phyloP scores from a whole-genome alignment of 495 filamentous ascomycete genomes.

The Filosporella fistucella region DNA sequence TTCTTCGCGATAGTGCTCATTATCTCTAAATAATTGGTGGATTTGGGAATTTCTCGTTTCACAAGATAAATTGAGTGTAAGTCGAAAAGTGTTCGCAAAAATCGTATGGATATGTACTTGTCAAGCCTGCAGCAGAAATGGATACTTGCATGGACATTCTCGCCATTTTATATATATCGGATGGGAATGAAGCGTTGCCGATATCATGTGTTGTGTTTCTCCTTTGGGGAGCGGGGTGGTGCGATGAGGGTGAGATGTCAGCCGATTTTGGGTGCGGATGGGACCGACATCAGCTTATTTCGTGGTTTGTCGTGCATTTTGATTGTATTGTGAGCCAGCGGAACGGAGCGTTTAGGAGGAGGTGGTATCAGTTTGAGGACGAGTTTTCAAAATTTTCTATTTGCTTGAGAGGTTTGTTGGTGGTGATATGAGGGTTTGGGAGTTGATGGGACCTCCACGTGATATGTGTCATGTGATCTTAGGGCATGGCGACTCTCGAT shows the following conservation, averaged over 20 bases:
- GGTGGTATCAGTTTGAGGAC: too few species aligned
- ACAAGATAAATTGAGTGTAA: background rate
- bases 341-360: too few species aligned
- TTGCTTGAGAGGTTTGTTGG: too few species aligned
- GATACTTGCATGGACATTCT: background rate
- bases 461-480: too few species aligned
- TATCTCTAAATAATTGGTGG: background rate
- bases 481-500: too few species aligned
- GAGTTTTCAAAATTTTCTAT: too few species aligned
- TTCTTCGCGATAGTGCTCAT: constrained; percentile 3
- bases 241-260: background rate
- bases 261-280: background rate
- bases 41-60: background rate
- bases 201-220: background rate
- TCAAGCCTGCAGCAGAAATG: background rate
- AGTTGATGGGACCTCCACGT: too few species aligned
- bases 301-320: too few species aligned
- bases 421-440: too few species aligned
- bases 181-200: background rate
- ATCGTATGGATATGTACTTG: background rate
- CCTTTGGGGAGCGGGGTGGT: background rate
- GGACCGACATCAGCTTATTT: background rate
- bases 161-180: background rate
- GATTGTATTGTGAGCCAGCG: too few species aligned
- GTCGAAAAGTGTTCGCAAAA: background rate